phyloP scores from a whole-genome alignment of 2,329 filamentous ascomycete genomes.

The Pseudofabraea citricarpa region DNA sequence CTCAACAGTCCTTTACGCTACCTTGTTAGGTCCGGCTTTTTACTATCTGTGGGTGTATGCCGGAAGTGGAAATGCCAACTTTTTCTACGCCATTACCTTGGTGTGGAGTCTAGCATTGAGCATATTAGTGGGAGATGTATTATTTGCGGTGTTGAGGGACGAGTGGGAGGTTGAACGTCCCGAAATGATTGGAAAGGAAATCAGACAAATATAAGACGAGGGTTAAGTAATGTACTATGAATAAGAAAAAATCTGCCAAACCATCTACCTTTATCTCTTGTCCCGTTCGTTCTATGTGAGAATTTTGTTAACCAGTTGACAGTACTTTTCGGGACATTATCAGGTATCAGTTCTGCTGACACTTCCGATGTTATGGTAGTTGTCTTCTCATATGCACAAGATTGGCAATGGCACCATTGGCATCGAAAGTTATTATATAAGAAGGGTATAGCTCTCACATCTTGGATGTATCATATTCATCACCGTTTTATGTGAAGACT shows the following conservation, averaged over 20 bases:
- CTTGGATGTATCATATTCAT: too few species aligned
- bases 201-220: constrained; percentile 38
- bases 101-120: constrained; percentile 93
- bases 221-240: not conserved
- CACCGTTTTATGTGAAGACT: too few species aligned
- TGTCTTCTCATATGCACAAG: too few species aligned
- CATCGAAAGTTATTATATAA: too few species aligned
- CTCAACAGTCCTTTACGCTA: constrained; percentile 79
- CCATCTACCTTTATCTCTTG: too few species aligned
- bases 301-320: too few species aligned
- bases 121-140: constrained; percentile 77
- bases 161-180: constrained; percentile 92
- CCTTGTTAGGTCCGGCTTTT: constrained; percentile 87
- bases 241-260: not conserved
- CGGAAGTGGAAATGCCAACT: constrained; percentile 95
- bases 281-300: too few species aligned
- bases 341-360: too few species aligned
- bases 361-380: too few species aligned
- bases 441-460: too few species aligned
- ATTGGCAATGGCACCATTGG: too few species aligned
- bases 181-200: constrained; percentile 83
- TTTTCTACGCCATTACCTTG: constrained; percentile 98
- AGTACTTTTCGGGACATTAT: too few species aligned
- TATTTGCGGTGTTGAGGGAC: constrained; percentile 85
- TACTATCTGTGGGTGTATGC: constrained; percentile 98